phyloP scores from a whole-genome alignment of 148 eudicot genomes.

The Suaeda aralocaspica region DNA sequence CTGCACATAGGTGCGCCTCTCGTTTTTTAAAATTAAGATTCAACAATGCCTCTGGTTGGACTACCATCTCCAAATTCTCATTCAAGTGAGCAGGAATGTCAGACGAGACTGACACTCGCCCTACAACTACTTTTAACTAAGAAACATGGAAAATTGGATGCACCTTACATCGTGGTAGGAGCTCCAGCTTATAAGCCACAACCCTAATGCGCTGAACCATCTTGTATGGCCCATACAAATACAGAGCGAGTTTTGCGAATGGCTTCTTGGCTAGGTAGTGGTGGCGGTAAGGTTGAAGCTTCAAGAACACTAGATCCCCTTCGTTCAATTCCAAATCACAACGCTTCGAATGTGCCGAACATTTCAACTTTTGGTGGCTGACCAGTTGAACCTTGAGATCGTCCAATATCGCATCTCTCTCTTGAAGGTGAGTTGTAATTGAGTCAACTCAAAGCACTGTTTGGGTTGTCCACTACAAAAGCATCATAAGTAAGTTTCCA shows the following conservation, averaged over 20 bases:
- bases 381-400: background rate
- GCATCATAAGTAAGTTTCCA: background rate
- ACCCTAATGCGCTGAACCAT: background rate
- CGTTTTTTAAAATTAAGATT: too few relatives aligned
- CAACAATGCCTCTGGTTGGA: background rate
- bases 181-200: background rate
- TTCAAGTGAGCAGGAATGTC: background rate
- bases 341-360: background rate
- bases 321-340: background rate
- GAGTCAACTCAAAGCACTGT: background rate
- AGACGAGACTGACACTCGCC: background rate
- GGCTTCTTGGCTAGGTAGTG: background rate
- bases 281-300: background rate
- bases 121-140: background rate
- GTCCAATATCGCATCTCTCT: background rate
- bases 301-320: background rate
- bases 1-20: too few relatives aligned
- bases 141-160: background rate
- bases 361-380: background rate
- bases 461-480: background rate
- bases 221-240: background rate
- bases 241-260: background rate
- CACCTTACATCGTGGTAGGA: rapidly evolving
- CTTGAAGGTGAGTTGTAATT: background rate
- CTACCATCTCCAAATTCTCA: background rate